Evolutionary conservation across 108 stramenopile species (phyloP), one percentile per base, ranked within the genome.

Genomic region (Thalassiosira profunda): DNA sequence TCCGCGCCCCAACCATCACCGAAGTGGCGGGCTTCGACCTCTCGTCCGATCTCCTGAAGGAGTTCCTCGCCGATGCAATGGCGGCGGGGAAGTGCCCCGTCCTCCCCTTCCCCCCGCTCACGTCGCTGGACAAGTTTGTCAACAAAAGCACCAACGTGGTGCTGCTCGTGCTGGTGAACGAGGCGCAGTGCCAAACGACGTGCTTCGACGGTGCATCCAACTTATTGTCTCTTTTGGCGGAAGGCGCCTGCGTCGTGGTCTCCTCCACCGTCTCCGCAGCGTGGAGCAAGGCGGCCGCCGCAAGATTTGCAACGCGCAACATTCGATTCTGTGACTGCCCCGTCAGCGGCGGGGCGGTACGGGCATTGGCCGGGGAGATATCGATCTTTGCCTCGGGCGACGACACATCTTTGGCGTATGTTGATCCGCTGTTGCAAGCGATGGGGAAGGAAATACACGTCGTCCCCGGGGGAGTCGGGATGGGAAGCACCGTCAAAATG

Each of bases 401-500:
- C 2, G 40, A 58, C 6, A 25, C 20, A 2, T 37, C 61, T 30
- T 58, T 89, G 11, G 43, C 52, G 0, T 40, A 60, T 0, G 45
- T 67, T 35, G 35, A 73, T n/a, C 81, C 84, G 5, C 9, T 88
- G 0, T 55, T 92, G 10, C 56, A 81, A 35, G 81, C 86, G 0
- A 66, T 87, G 74, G 88, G 75, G n/a, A 69, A 46, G 62, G 71
- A 87, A 36, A 76, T 84, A 26, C 81, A 93, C 52, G 57, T 82
- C 28, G 83, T 93, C 26, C 7, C 54, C 7, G 91, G 91, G 30
- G 91, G 91, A 24, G 85, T 77, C 14, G 91, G 91, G 8, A 74
- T 67, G 68, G 91, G 86, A 53, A 72, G 75, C 9, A 89, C 86
- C 5, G 87, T 85, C 29, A 92, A 93, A 58, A 79, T 85, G 69